Base-by-base conservation (phyloP, 129 eudicot species). In the Gnaphalium uliginosum region DNA sequence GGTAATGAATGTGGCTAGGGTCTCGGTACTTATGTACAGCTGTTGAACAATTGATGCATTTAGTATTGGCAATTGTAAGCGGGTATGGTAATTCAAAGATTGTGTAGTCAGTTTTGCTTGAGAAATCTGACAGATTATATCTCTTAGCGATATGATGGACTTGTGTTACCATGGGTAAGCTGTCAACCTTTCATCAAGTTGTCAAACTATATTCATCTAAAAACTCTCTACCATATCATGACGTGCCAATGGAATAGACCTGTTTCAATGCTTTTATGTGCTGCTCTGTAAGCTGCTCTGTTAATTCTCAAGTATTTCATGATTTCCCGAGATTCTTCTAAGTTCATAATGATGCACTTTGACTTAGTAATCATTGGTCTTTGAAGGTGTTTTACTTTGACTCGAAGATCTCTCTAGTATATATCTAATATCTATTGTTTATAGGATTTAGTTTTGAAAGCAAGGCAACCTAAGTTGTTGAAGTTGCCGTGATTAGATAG, bases 231-330 rank as follows among this genome's bases (percentile, higher is more conserved):
- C 26, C 11, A 9, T 8, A 4, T 33, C 10, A 33, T 39, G n/a
- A 67, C 29, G 1, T 37, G 30, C 30, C 71, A 33, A 41, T 68
- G 14, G 21, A 68, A 15, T 41, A 39, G 58, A 23, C 58, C 8
- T 68, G 58, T 68, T 68, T 21, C n/a, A n/a, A 15, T 23, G 35
- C 26, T 41, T 68, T 68, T 13, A 32, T 41, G 29, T 30, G 76
- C 64, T 22, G 30, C 50, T 71, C 14, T 30, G 30, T 30, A 53
- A 53, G 30, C 50, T 50, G 13, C 35, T 30, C 35, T 30, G 35
- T 30, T 0, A 30, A 35, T 35, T 35, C 39, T 61, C 9, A 6
- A 61, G 37, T 61, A 61, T 61, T 61, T 27, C 62, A 61, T 14
- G 30, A 59, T 64, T 6, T 75, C 60, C 9, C 10, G 21, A 75